Evolutionary conservation across 2,329 filamentous ascomycete species (phyloP).

Genomic region (Endocalyx cinctus): DNA sequence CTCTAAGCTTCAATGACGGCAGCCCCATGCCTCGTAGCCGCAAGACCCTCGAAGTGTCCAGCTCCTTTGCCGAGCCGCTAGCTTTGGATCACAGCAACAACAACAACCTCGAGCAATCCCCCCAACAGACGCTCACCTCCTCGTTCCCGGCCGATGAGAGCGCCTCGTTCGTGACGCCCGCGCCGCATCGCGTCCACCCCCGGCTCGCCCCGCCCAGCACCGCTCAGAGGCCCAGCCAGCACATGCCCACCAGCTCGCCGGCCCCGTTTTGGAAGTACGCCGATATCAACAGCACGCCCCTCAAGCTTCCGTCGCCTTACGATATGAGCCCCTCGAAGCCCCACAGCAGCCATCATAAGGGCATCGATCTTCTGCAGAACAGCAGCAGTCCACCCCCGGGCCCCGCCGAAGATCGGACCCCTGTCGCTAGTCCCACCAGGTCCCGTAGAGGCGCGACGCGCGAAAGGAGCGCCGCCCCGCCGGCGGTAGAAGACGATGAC

Average conservation of each 20-base stretch:
- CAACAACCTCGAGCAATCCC: constrained; percentile 50
- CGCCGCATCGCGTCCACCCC: constrained; percentile 68
- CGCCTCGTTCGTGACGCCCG: constrained; percentile 63
- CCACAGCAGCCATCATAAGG: too few species aligned
- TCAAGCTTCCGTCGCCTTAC: constrained; percentile 46
- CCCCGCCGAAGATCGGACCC: constrained; percentile 41
- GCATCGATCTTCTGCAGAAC: too few species aligned
- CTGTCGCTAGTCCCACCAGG: constrained; percentile 47
- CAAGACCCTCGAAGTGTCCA: constrained; percentile 37
- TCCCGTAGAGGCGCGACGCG: constrained; percentile 23
- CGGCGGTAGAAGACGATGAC: constrained; percentile 30
- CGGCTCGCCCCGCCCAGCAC: constrained; percentile 75
- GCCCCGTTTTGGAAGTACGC: constrained; percentile 88
- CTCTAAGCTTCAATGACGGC: constrained; percentile 47
- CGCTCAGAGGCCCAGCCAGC: constrained; percentile 74
- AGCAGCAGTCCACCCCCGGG: constrained; percentile 59
- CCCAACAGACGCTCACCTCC: constrained; percentile 55
- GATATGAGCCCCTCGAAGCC: constrained; percentile 57
- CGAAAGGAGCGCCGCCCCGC: constrained; percentile 17
- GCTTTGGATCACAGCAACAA: too few species aligned
- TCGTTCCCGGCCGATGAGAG: constrained; percentile 59
- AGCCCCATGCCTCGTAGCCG: constrained; percentile 58
- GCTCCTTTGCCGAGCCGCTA: constrained; percentile 41
- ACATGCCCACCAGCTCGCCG: constrained; percentile 80
- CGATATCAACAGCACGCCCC: constrained; percentile 69